Evolutionary conservation across 345 rosid genomes (phyloP).

Genomic region (Rhodamnia rubescens): DNA sequence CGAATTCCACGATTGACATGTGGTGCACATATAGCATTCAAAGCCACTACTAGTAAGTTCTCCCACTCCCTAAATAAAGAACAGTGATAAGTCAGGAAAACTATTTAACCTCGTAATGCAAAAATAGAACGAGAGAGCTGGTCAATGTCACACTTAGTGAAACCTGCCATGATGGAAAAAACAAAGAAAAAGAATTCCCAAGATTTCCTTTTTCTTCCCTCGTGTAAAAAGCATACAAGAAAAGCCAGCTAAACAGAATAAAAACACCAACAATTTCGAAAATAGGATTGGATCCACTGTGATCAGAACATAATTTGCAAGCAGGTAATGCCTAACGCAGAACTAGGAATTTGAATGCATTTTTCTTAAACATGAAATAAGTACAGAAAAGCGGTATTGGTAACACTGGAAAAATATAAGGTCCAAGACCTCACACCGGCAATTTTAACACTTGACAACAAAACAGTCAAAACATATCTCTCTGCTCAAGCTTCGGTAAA

Average conservation of each 20-base stretch:
- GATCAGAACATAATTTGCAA: background rate
- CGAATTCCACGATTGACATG: background rate
- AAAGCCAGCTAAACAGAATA: background rate
- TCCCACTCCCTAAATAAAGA: background rate
- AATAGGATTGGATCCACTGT: background rate
- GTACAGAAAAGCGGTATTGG: background rate
- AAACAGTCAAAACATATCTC: background rate
- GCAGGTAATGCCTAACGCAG: background rate
- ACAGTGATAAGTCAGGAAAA: background rate
- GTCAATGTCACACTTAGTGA: background rate
- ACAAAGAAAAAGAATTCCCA: background rate
- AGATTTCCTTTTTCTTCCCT: background rate
- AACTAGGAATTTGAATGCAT: background rate
- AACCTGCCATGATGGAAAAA: background rate
- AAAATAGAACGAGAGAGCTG: background rate
- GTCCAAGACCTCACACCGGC: background rate
- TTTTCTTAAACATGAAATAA: background rate
- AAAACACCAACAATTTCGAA: background rate
- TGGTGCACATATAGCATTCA: background rate
- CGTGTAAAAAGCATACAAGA: background rate
- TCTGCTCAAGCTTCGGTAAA: background rate
- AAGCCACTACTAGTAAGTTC: background rate
- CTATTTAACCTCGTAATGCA: background rate
- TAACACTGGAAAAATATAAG: too few relatives aligned
- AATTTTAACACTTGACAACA: background rate